Conservation (phyloP, 2,329 filamentous ascomycete genomes). For the Venturia carpophila region DNA sequence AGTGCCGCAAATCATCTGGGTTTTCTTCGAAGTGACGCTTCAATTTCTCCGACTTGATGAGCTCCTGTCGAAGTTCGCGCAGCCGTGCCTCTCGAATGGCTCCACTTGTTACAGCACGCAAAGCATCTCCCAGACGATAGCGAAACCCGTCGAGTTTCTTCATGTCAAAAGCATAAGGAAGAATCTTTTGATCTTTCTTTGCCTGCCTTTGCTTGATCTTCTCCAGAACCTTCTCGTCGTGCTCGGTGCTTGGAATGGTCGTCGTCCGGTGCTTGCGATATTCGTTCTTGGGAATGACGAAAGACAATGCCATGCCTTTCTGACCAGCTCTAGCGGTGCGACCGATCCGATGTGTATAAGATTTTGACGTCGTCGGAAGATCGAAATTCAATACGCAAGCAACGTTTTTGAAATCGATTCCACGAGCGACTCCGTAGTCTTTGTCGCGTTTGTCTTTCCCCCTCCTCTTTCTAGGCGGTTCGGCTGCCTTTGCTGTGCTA, state of each 20-base stretch:
- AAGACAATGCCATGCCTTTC: constrained; percentile 90
- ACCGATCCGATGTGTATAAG: constrained; percentile 95
- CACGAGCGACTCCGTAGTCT: constrained; percentile 91
- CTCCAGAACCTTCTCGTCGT: constrained; percentile 76
- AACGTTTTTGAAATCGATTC: constrained; percentile 95
- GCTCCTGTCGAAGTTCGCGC: constrained; percentile 77
- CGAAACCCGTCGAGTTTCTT: constrained; percentile 87
- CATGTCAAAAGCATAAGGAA: constrained; percentile 93
- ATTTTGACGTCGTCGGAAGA: constrained; percentile 77
- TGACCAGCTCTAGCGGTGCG: constrained; percentile 87
- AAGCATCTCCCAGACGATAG: constrained; percentile 87
- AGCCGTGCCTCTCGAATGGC: constrained; percentile 85
- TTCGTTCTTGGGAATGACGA: constrained; percentile 73
- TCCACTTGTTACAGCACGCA: constrained; percentile 81
- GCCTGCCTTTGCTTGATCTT: constrained; percentile 73
- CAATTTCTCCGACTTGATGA: constrained; percentile 88
- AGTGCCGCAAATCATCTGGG: constrained; percentile 74
- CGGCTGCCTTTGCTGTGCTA: constrained; percentile 23
- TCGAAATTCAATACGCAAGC: constrained; percentile 96
- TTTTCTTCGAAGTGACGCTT: constrained; percentile 97
- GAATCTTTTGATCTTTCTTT: constrained; percentile 71
- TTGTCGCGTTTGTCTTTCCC: constrained; percentile 53
- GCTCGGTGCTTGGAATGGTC: constrained; percentile 61
- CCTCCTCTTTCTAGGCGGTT: constrained; percentile 50
- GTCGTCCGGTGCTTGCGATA: constrained; percentile 90